Evolutionary conservation across 306 rosid species (phyloP).

Genomic region (Myrica gale): DNA sequence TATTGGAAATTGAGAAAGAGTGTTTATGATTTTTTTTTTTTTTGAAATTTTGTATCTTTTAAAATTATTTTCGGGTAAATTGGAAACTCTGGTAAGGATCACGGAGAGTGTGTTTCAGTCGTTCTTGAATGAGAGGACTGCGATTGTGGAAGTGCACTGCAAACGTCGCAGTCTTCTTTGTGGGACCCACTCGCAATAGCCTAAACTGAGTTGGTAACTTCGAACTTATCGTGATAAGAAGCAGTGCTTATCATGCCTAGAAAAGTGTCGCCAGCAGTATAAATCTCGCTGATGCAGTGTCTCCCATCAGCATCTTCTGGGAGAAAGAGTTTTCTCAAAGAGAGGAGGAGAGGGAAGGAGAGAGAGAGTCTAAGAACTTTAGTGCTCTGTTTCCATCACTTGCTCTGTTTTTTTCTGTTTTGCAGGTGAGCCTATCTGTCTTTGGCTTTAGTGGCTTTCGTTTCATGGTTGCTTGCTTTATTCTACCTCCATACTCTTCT

Average conservation of each 20-base stretch:
- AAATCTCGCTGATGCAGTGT: not conserved
- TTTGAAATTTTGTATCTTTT: not conserved
- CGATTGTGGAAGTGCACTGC: not conserved
- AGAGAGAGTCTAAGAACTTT: not conserved
- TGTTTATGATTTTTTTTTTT: too few relatives aligned
- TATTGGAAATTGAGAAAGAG: too few relatives aligned
- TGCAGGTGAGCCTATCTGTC: constrained; percentile 16
- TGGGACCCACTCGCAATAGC: not conserved
- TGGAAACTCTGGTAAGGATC: not conserved
- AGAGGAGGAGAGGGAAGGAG: not conserved
- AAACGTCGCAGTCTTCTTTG: constrained; percentile 2
- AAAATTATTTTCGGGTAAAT: not conserved
- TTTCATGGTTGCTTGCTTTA: constrained; percentile 3
- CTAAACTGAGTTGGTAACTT: not conserved
- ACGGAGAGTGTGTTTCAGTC: not conserved
- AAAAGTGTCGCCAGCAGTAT: constrained; percentile 8
- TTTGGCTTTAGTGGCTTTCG: constrained; percentile 9
- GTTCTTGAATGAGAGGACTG: not conserved
- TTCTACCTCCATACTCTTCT: not conserved
- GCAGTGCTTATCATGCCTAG: rapidly evolving
- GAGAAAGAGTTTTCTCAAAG: constrained; percentile 3
- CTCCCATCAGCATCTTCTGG: constrained; percentile 1
- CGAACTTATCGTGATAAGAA: not conserved
- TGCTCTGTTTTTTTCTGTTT: constrained; percentile 9
- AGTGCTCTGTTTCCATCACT: not conserved